A percentile compares a stretch with the other conserved stretches of the same genome.
Evolutionary conservation across 192 early-diverging fungal genomes (phyloP).

Genomic region (Spizellomyces punctatus): DNA sequence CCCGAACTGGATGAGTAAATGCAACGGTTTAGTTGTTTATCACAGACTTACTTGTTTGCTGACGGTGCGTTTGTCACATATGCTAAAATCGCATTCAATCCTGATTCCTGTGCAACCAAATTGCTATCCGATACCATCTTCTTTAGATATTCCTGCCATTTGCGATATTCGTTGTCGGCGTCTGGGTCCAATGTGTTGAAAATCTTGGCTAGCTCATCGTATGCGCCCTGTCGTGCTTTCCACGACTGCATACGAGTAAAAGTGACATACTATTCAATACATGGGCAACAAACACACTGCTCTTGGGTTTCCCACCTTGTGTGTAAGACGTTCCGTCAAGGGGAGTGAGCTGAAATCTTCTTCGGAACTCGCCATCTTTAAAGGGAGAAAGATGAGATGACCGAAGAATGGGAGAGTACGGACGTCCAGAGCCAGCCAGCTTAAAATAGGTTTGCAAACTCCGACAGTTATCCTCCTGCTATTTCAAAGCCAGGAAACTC

Average conservation of each 20-base stretch:
- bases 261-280: background rate
- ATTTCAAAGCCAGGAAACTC: too few species aligned
- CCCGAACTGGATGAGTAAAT: background rate
- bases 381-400: too few species aligned
- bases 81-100: constrained; percentile 70
- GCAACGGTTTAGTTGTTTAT: background rate
- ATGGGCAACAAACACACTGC: background rate
- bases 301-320: constrained; percentile 66
- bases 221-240: constrained; percentile 89
- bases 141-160: constrained; percentile 72
- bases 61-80: constrained; percentile 83
- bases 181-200: constrained; percentile 69
- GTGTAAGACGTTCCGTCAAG: constrained; percentile 74
- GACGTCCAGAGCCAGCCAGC: too few species aligned
- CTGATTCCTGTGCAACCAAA: constrained; percentile 88
- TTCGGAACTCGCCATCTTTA: constrained; percentile 39
- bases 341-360: constrained; percentile 80
- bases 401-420: too few species aligned
- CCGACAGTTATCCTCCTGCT: too few species aligned
- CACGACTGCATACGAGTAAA: constrained; percentile 64
- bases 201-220: constrained; percentile 73
- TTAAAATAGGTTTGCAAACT: too few species aligned
- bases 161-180: constrained; percentile 65
- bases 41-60: constrained; percentile 60
- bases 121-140: constrained; percentile 87